A percentile compares a stretch with the other conserved stretches of the same genome.
Evolutionary conservation across 306 rosid genomes (phyloP).

Genomic region (Sphenostylis stenocarpa): DNA sequence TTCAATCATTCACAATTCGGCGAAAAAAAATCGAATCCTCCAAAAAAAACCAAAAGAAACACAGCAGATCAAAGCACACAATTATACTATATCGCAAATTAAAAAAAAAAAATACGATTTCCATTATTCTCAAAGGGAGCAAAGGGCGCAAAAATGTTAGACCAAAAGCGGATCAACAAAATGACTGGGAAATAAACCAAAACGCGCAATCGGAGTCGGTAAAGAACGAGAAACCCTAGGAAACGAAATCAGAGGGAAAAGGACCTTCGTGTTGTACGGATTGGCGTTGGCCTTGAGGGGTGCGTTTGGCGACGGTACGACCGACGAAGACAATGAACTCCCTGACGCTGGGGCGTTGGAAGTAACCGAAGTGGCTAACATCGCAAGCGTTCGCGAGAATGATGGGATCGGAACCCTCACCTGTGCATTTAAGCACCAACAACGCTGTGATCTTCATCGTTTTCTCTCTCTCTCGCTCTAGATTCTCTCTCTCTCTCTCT

Average conservation of each 20-base stretch:
- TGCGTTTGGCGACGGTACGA: constrained; percentile 96
- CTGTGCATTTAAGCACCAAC: constrained; percentile 79
- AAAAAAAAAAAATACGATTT: background rate
- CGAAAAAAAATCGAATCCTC: background rate
- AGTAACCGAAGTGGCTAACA: constrained; percentile 82
- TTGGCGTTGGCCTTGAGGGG: constrained; percentile 86
- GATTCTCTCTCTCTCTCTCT: background rate
- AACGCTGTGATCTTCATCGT: constrained; percentile 94
- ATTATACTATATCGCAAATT: background rate
- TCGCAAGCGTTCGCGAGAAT: constrained; percentile 72
- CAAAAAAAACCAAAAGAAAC: background rate
- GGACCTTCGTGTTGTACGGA: constrained; percentile 95
- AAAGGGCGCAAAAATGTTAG: background rate
- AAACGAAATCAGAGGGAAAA: background rate
- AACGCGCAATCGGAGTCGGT: background rate
- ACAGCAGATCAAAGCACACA: background rate
- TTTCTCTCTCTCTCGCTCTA: constrained; percentile 21
- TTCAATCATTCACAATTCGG: background rate
- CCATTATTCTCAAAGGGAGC: background rate
- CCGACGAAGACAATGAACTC: constrained; percentile 89
- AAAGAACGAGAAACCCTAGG: constrained; percentile 31
- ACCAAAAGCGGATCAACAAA: constrained; percentile 25
- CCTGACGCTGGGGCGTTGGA: constrained; percentile 88
- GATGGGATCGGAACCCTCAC: constrained; percentile 87
- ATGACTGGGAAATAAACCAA: background rate